Percentiles rank a stretch among this genome's conserved stretches.
Evolutionary conservation across 2,329 filamentous ascomycete species (phyloP).

Genomic region (Aspergillus thermomutatus): DNA sequence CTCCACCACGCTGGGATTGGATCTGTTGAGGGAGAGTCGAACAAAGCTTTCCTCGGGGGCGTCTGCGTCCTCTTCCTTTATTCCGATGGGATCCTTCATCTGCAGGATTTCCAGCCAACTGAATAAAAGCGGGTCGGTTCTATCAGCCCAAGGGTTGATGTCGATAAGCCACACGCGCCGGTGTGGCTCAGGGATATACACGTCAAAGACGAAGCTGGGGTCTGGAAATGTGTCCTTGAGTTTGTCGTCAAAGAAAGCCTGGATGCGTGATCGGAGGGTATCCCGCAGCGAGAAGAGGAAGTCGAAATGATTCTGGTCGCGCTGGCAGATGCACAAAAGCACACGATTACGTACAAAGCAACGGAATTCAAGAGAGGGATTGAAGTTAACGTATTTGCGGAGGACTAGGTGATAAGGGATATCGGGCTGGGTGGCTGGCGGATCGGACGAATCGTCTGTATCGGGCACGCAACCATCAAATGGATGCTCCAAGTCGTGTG

Average conservation of each 20-base stretch:
- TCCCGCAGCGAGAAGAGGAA: constrained; percentile 70
- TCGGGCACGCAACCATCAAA: constrained; percentile 69
- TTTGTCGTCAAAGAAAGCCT: constrained; percentile 71
- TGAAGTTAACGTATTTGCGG: constrained; percentile 81
- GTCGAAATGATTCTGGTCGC: constrained; percentile 85
- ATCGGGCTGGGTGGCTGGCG: constrained; percentile 23
- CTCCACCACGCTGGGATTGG: constrained; percentile 12
- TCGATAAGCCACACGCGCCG: constrained; percentile 82
- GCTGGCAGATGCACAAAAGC: constrained; percentile 79
- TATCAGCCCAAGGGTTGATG: constrained; percentile 88
- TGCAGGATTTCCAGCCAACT: constrained; percentile 83
- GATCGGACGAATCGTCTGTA: constrained; percentile 8
- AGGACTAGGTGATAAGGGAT: constrained; percentile 80
- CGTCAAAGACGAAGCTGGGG: constrained; percentile 80
- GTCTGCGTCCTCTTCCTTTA: constrained; percentile 33
- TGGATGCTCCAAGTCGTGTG: constrained; percentile 88
- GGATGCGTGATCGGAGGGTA: constrained; percentile 65
- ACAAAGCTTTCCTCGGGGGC: constrained; percentile 30
- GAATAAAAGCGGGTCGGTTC: constrained; percentile 86
- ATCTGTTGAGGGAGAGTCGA: constrained; percentile 31
- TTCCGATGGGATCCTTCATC: constrained; percentile 50
- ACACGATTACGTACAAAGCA: constrained; percentile 85
- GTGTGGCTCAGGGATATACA: constrained; percentile 77
- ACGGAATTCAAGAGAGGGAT: constrained; percentile 88
- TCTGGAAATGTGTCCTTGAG: constrained; percentile 79